Evolutionary conservation across 2,329 filamentous ascomycete species (phyloP).

Genomic region (Lachnellula suecica): DNA sequence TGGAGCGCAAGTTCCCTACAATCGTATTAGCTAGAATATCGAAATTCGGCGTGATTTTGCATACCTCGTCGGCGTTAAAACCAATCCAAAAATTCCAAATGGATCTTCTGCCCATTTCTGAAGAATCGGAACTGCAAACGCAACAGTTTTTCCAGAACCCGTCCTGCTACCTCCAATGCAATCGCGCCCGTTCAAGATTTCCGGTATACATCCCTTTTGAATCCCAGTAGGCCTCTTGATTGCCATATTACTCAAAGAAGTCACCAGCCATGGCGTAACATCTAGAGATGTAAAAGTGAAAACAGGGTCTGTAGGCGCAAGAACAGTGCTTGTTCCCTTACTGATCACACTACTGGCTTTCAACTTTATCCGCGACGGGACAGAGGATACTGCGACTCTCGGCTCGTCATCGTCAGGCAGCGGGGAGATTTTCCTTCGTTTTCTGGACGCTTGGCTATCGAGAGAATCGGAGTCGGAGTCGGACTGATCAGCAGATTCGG

Average conservation of each 20-base stretch:
- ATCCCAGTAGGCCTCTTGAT: slow-evolving; percentile 90
- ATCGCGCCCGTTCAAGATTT: slow-evolving; percentile 86
- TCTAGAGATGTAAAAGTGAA: slow-evolving; percentile 70
- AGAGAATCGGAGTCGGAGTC: slow-evolving; percentile 33
- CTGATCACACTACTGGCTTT: slow-evolving; percentile 6
- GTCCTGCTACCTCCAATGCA: slow-evolving; percentile 94
- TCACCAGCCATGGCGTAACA: slow-evolving; percentile 84
- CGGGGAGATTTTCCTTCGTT: slow-evolving; percentile 30
- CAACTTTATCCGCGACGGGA: slow-evolving; percentile 30
- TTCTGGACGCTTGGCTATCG: slow-evolving; percentile 30
- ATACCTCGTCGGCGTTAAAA: slow-evolving; percentile 83
- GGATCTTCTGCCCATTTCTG: slow-evolving; percentile 94
- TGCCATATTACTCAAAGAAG: slow-evolving; percentile 73
- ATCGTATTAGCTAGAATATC: slow-evolving; percentile 14
- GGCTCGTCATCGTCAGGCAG: slow-evolving; percentile 14
- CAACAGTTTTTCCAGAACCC: slow-evolving; percentile 95
- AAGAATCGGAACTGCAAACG: slow-evolving; percentile 91
- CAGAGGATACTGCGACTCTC: slow-evolving; percentile 17
- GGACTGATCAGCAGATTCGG: slow-evolving; percentile 13
- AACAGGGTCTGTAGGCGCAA: slow-evolving; percentile 55
- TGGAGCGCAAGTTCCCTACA: slow-evolving; percentile 84
- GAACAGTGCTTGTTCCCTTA: slow-evolving; percentile 31
- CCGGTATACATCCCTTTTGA: slow-evolving; percentile 88
- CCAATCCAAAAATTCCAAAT: slow-evolving; percentile 82
- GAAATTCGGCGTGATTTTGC: slow-evolving; percentile 4